Percentiles rank a stretch among this genome's conserved stretches.
These are phyloP conservation scores for Ocimum tenuiflorum DNA, from an alignment of 257 asterid genomes.

Conservation along the genomic window DNA sequence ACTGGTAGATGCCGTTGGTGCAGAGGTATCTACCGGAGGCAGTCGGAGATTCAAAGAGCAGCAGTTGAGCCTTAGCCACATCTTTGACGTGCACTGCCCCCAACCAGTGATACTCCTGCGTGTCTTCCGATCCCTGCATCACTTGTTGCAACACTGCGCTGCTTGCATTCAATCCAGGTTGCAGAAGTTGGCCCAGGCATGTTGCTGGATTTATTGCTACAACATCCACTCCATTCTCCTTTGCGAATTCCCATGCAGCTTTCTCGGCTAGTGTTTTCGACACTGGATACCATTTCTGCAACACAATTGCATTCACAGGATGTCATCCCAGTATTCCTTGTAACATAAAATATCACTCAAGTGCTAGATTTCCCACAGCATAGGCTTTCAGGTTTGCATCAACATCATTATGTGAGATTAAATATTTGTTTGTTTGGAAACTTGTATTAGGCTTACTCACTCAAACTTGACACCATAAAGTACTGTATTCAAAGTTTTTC, in stretches of 20 bases:
- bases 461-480: not conserved
- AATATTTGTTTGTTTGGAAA: not conserved
- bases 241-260: constrained; percentile 76
- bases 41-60: constrained; percentile 49
- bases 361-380: too few relatives aligned
- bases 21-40: constrained; percentile 86
- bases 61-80: constrained; percentile 66
- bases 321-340: too few relatives aligned
- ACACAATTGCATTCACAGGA: too few relatives aligned
- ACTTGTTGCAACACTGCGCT: constrained; percentile 75
- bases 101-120: constrained; percentile 82
- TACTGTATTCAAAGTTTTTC: not conserved
- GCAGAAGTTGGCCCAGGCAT: constrained; percentile 71
- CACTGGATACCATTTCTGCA: constrained; percentile 86
- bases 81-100: constrained; percentile 93
- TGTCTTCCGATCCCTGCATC: constrained; percentile 65
- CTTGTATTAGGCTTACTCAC: too few relatives aligned
- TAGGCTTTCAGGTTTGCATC: too few relatives aligned
- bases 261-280: constrained; percentile 83
- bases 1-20: constrained; percentile 80
- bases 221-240: constrained; percentile 49
- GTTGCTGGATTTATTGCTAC: constrained; percentile 76
- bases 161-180: constrained; percentile 73
- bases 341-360: too few relatives aligned
- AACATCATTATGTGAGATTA: too few relatives aligned